Conservation (phyloP, 2,329 filamentous ascomycete species). For the Aspergillus terreus region DNA sequence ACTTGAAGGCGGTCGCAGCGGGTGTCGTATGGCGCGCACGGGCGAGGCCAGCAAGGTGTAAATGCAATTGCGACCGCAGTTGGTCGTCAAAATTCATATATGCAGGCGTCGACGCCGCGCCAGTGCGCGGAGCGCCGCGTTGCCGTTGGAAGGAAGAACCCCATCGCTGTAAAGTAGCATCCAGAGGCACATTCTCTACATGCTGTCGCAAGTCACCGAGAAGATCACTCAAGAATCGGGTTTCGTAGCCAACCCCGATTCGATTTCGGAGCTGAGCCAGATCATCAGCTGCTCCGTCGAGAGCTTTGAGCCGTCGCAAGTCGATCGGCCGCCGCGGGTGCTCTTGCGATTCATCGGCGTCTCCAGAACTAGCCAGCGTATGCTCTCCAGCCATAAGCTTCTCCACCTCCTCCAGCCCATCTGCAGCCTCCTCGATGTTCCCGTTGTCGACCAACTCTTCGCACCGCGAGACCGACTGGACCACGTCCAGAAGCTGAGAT, state of each 20-base stretch:
- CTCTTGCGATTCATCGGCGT: slow-evolving; percentile 22
- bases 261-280: slow-evolving; percentile 71
- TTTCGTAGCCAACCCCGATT: slow-evolving; percentile 83
- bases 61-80: slow-evolving; percentile 66
- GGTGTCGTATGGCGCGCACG: slow-evolving; percentile 74
- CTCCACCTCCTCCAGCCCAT: slow-evolving; percentile 73
- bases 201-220: slow-evolving; percentile 79
- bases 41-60: slow-evolving; percentile 73
- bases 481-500: slow-evolving; percentile 74
- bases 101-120: slow-evolving; percentile 67
- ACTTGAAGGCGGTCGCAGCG: slow-evolving; percentile 80
- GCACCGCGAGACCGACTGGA: slow-evolving; percentile 69
- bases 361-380: slow-evolving; percentile 25
- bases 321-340: slow-evolving; percentile 55
- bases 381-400: slow-evolving; percentile 73
- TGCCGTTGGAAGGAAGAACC: slow-evolving; percentile 70
- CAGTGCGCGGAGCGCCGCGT: slow-evolving; percentile 63
- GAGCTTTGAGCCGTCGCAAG: slow-evolving; percentile 69
- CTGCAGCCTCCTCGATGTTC: slow-evolving; percentile 76
- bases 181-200: slow-evolving; percentile 64
- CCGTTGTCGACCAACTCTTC: slow-evolving; percentile 79
- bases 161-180: slow-evolving; percentile 81
- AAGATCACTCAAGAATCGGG: slow-evolving; percentile 72
- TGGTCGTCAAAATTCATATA: slow-evolving; percentile 72
- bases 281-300: slow-evolving; percentile 76